Conservation (phyloP, 352 stramenopile species). For the Peronospora belbahrii region DNA sequence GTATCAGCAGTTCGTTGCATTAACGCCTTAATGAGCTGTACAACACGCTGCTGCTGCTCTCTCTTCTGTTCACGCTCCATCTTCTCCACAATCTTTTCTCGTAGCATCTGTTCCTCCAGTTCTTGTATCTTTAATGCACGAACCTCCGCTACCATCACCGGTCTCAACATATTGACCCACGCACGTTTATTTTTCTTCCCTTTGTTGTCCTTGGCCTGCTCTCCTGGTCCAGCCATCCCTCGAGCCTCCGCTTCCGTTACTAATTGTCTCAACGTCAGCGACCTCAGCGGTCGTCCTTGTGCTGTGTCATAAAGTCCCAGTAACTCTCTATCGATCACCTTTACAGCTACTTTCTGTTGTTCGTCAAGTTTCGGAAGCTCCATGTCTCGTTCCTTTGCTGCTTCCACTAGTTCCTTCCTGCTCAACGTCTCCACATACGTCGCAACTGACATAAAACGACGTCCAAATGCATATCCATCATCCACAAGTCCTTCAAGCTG, state of each 20-base stretch:
- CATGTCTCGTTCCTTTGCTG: constrained; percentile 23
- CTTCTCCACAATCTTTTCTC: constrained; percentile 22
- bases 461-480: constrained; percentile 59
- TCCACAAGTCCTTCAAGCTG: constrained; percentile 31
- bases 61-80: constrained; percentile 34
- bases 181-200: constrained; percentile 57
- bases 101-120: constrained; percentile 37
- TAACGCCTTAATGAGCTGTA: constrained; percentile 16
- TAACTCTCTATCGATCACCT: constrained; percentile 42
- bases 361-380: constrained; percentile 23
- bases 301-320: constrained; percentile 41
- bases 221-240: constrained; percentile 24
- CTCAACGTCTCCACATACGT: constrained; percentile 45
- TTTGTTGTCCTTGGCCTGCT: constrained; percentile 26
- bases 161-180: constrained; percentile 44
- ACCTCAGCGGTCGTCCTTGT: constrained; percentile 39
- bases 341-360: constrained; percentile 34
- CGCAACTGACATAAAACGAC: constrained; percentile 49
- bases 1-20: constrained; percentile 1
- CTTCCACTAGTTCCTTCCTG: constrained; percentile 31
- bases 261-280: constrained; percentile 55
- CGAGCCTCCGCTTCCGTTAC: constrained; percentile 44
- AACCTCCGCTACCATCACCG: constrained; percentile 18
- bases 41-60: constrained; percentile 22
- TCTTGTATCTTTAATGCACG: constrained; percentile 24